These are phyloP conservation scores for Neophaeococcomyces aloes DNA, from an alignment of 2,329 filamentous ascomycete species.

Conservation along the genomic window DNA sequence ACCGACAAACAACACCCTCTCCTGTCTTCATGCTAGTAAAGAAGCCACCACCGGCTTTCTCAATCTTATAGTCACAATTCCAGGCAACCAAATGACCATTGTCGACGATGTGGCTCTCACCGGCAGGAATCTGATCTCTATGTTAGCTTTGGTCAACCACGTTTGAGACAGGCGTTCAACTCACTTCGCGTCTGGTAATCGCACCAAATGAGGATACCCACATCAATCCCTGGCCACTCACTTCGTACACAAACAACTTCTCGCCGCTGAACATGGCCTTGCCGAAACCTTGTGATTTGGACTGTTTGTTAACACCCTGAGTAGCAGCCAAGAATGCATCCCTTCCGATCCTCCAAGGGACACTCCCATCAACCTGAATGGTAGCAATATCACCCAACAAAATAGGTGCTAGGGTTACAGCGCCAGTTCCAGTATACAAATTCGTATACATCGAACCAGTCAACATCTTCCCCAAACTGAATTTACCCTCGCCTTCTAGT, in stretches of 20 bases:
- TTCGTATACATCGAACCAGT: constrained; percentile 14
- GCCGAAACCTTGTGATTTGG: constrained; percentile 14
- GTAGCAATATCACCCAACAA: constrained; percentile 14
- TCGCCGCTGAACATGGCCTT: constrained; percentile 18
- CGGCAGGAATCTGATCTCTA: constrained; percentile 8
- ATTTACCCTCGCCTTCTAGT: constrained; percentile 13
- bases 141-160: background rate
- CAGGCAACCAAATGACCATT: constrained; percentile 17
- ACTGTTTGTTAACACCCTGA: constrained; percentile 10
- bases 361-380: constrained; percentile 10
- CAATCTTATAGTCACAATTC: constrained; percentile 14
- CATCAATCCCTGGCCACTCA: constrained; percentile 12
- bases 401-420: constrained; percentile 12
- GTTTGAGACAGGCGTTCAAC: constrained; percentile 1
- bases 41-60: constrained; percentile 11
- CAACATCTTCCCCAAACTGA: constrained; percentile 17
- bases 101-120: constrained; percentile 16
- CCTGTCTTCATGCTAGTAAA: constrained; percentile 13
- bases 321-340: constrained; percentile 15
- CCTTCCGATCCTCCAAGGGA: constrained; percentile 14
- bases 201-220: constrained; percentile 15
- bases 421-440: constrained; percentile 11
- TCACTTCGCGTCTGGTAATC: constrained; percentile 13
- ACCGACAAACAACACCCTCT: constrained; percentile 15
- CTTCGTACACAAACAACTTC: constrained; percentile 15